Evolutionary conservation across 345 rosid species (phyloP), one percentile per base, ranked within the genome.

Genomic region (Camelina sativa): DNA sequence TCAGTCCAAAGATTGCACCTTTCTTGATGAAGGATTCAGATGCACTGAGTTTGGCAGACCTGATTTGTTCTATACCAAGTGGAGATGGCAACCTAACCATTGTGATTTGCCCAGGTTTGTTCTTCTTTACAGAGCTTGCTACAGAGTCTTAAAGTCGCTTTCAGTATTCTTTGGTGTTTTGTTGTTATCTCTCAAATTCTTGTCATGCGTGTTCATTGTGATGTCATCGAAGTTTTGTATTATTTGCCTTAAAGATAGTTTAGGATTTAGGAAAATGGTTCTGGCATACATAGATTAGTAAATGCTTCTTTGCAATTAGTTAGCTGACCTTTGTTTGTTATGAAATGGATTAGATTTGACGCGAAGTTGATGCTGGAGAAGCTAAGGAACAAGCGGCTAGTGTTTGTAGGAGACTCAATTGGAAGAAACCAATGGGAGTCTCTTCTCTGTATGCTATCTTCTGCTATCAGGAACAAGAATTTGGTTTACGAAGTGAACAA

Each of bases 341-440:
- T 61, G 4, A 41, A 20, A 41, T 80, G 35, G 52, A 71, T 72
- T 84, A 94, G 97, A 76, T 91, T 94, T 74, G 82, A 90, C 82
- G 93, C 88, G 5, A 86, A 80, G 78, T n/a, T 83, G 80, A 84
- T 94, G 96, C 76, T 94, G 84, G 96, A 94, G 85, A 89, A 84
- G 15, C 84, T 91, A 59, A 72, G 87, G 71, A 79, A 89, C 96
- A 89, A 85, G 78, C 75, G 97, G 75, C 66, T 94, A 10, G 98
- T 89, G 10, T 94, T 94, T 62, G 96, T 82, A 2, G 98, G 98
- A 6, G 98, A 94, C 71, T 94, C 98, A 0, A 87, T 94, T 15
- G 98, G 98, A 47, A 90, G 98, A 80, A 94, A 94, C 80, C 97
- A 93, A 68, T 93, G 96, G 96, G 98, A 93, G 82, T 93, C 97